Evolutionary conservation across 2,329 filamentous ascomycete species (phyloP).

Genomic region (Botryotinia narcissicola): DNA sequence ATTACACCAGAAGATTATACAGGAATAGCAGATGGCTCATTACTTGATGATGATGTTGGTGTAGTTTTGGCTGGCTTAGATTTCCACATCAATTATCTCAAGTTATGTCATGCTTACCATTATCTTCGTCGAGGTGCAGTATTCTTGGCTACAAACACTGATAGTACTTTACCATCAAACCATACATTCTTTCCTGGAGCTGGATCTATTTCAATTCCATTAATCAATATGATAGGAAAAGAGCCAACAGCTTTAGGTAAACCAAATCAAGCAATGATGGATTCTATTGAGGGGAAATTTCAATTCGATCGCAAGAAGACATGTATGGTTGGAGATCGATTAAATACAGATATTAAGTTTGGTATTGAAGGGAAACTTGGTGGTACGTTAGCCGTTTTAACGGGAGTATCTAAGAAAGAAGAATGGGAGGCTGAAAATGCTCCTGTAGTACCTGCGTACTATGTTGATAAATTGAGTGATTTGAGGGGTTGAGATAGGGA

Average conservation of each 20-base stretch:
- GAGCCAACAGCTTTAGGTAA: conserved; percentile 83
- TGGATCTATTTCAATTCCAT: conserved; percentile 74
- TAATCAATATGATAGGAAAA: conserved; percentile 68
- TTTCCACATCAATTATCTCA: conserved; percentile 94
- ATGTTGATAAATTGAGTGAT: conserved; percentile 82
- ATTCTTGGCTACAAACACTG: conserved; percentile 91
- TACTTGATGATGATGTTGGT: conserved; percentile 84
- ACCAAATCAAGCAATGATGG: conserved; percentile 99
- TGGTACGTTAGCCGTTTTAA: conserved; percentile 86
- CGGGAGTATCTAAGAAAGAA: conserved; percentile 81
- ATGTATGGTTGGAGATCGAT: conserved; percentile 93
- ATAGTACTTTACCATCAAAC: conserved; percentile 82
- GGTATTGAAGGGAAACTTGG: conserved; percentile 87
- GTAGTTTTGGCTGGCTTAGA: conserved; percentile 88
- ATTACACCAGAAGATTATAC: conserved; percentile 79
- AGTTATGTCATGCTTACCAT: conserved; percentile 78
- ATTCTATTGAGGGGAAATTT: conserved; percentile 95
- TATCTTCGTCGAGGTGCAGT: conserved; percentile 79
- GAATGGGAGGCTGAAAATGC: conserved; percentile 73
- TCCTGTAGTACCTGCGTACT: conserved; percentile 72
- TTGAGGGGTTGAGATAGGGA: conserved; percentile 47
- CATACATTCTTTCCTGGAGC: conserved; percentile 88
- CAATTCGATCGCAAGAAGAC: conserved; percentile 77
- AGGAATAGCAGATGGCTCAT: conserved; percentile 69
- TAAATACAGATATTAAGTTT: conserved; percentile 96